phyloP scores from a whole-genome alignment of 2,329 filamentous ascomycete species.

The Escovopsis sp. region DNA sequence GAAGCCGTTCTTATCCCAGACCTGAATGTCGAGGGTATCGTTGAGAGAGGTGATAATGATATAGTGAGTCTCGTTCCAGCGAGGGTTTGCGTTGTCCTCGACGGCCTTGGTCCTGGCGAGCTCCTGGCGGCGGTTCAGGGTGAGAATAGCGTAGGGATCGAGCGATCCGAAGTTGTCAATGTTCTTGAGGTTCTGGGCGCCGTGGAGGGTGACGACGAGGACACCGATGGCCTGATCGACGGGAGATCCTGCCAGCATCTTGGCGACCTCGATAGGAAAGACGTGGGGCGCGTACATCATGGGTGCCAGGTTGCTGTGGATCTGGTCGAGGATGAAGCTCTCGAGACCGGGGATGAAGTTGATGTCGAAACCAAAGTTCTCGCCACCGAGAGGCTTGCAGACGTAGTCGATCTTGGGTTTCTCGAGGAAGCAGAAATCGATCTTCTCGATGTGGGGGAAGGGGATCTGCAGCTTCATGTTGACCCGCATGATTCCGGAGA shows the following conservation, averaged over 20 bases:
- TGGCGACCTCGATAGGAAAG: slow-evolving; percentile 95
- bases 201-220: slow-evolving; percentile 78
- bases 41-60: slow-evolving; percentile 85
- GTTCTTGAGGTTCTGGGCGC: slow-evolving; percentile 86
- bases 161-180: slow-evolving; percentile 83
- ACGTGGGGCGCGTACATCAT: slow-evolving; percentile 99
- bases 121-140: slow-evolving; percentile 67
- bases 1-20: slow-evolving; percentile 91
- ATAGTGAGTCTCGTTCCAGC: slow-evolving; percentile 95
- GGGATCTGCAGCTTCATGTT: slow-evolving; percentile 95
- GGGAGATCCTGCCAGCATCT: slow-evolving; percentile 88
- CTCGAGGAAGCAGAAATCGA: slow-evolving; percentile 91
- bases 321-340: slow-evolving; percentile 86
- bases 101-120: slow-evolving; percentile 83
- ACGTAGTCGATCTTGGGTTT: slow-evolving; percentile 87
- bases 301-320: slow-evolving; percentile 81
- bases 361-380: slow-evolving; percentile 94
- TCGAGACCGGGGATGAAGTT: slow-evolving; percentile 96
- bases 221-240: slow-evolving; percentile 95
- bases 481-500: slow-evolving; percentile 86
- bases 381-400: slow-evolving; percentile 92
- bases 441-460: slow-evolving; percentile 86
- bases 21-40: slow-evolving; percentile 68
- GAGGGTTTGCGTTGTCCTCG: slow-evolving; percentile 69
- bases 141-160: slow-evolving; percentile 78